Percentiles rank a stretch among this genome's conserved stretches.
These are phyloP conservation scores for Cutaneotrichosporon cyanovorans DNA, from an alignment of 1,284 basidiomycete genomes.

Conservation along the genomic window DNA sequence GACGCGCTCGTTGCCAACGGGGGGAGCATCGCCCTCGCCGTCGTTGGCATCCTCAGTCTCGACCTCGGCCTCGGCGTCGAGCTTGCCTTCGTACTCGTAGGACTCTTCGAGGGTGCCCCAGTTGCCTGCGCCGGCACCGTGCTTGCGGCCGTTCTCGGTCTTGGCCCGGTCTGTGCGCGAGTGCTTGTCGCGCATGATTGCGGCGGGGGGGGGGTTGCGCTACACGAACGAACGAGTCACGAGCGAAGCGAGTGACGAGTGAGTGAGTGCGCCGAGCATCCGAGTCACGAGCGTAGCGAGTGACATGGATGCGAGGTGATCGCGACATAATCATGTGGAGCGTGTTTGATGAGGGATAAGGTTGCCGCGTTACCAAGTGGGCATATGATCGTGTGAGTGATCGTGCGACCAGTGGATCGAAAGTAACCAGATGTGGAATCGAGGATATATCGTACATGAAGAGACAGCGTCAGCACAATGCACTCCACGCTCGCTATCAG, in stretches of 20 bases:
- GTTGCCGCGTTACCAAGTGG: no score
- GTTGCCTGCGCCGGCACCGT: constrained; percentile 69
- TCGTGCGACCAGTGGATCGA: no score
- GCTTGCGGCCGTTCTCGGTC: constrained; percentile 57
- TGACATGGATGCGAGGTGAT: no score
- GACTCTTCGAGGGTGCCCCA: constrained; percentile 68
- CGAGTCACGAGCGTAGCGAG: no score
- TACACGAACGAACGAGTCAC: constrained; percentile 8
- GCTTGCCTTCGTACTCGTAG: constrained; percentile 43
- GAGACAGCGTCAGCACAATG: no score
- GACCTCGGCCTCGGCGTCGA: constrained; percentile 45
- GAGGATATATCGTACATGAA: no score
- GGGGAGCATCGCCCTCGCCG: no score
- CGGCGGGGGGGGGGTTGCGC: constrained; percentile 60
- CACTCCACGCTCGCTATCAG: no score
- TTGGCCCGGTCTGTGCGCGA: constrained; percentile 67
- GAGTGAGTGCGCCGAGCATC: background rate
- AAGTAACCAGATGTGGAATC: no score
- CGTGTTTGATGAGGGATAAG: no score
- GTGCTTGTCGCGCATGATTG: constrained; percentile 62
- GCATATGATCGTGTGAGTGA: no score
- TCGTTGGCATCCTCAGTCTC: constrained; percentile 2
- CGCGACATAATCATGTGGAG: no score
- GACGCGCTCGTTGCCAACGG: background rate
- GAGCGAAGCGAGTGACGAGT: background rate